A percentile compares a stretch with the other conserved stretches of the same genome.
phyloP scores from a whole-genome alignment of 2,329 filamentous ascomycete genomes.

The Karstenula rhodostoma region DNA sequence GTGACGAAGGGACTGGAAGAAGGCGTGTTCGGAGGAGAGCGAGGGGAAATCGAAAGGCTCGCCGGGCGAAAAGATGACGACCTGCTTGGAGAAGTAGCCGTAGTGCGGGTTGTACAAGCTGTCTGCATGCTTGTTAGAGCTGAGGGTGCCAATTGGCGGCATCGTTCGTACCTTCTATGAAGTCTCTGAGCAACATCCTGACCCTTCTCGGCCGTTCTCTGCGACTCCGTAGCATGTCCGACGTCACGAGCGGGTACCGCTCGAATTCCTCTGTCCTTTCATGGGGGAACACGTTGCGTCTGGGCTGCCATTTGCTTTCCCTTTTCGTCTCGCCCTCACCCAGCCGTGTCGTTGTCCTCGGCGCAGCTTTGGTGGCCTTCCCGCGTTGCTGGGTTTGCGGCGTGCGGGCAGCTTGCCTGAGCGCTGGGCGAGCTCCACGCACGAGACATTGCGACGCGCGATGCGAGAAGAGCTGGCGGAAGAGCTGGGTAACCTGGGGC shows the following conservation, averaged over 20 bases:
- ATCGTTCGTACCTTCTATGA: conserved; percentile 79
- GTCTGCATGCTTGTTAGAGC: conserved; percentile 62
- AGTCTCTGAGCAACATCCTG: conserved; percentile 97
- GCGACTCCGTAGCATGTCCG: conserved; percentile 75
- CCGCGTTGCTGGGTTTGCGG: conserved; percentile 40
- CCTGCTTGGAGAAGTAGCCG: conserved; percentile 95
- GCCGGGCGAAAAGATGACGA: conserved; percentile 92
- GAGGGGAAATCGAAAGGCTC: conserved; percentile 87
- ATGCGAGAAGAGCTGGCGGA: conserved; percentile 85
- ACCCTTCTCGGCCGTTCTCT: conserved; percentile 82
- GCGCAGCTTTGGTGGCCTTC: conserved; percentile 30
- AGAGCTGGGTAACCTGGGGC: conserved; percentile 77
- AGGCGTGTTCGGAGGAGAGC: conserved; percentile 84
- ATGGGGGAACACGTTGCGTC: conserved; percentile 75
- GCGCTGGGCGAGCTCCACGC: conserved; percentile 53
- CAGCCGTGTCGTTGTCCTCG: conserved; percentile 19
- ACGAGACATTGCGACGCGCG: conserved; percentile 63
- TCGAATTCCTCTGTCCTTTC: conserved; percentile 84
- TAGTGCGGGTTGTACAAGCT: conserved; percentile 94
- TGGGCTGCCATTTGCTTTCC: conserved; percentile 86
- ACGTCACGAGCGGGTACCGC: conserved; percentile 83
- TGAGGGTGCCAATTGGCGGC: background rate
- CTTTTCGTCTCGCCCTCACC: conserved; percentile 52
- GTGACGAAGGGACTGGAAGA: conserved; percentile 77
- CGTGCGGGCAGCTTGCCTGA: conserved; percentile 46